These are phyloP conservation scores for Gynochthodes officinalis DNA, from an alignment of 257 asterid species.

Conservation along the genomic window DNA sequence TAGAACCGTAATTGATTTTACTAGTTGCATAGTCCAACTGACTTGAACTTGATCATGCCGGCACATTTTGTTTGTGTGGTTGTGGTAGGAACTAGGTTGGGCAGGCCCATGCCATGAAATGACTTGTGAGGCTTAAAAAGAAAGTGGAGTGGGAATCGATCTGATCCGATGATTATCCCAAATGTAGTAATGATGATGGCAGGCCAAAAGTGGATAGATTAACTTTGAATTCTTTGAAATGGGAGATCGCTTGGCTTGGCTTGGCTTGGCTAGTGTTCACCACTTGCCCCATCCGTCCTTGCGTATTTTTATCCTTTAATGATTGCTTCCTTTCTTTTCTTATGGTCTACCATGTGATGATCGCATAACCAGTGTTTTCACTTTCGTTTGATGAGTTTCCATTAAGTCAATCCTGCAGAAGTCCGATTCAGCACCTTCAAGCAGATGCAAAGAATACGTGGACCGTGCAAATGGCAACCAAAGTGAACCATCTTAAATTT, in stretches of 20 bases:
- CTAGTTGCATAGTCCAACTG: neutral
- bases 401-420: neutral
- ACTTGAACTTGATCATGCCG: neutral
- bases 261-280: too few relatives aligned
- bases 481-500: too few relatives aligned
- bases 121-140: neutral
- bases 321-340: too few relatives aligned
- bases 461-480: neutral
- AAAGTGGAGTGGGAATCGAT: conserved; percentile 5
- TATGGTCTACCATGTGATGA: too few relatives aligned
- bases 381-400: neutral
- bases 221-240: neutral
- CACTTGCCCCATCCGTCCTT: too few relatives aligned
- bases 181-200: neutral
- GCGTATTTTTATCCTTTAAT: too few relatives aligned
- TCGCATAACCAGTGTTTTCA: neutral
- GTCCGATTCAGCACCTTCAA: neutral
- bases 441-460: neutral
- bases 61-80: too few relatives aligned
- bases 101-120: neutral
- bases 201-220: neutral
- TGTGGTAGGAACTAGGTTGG: too few relatives aligned
- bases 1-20: neutral
- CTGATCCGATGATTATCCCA: neutral
- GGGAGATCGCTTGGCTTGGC: too few relatives aligned